A percentile compares a stretch with the other conserved stretches of the same genome.
These are phyloP conservation scores for Leishmania lainsoni DNA, from an alignment of 208 protist genomes.

Conservation along the genomic window DNA sequence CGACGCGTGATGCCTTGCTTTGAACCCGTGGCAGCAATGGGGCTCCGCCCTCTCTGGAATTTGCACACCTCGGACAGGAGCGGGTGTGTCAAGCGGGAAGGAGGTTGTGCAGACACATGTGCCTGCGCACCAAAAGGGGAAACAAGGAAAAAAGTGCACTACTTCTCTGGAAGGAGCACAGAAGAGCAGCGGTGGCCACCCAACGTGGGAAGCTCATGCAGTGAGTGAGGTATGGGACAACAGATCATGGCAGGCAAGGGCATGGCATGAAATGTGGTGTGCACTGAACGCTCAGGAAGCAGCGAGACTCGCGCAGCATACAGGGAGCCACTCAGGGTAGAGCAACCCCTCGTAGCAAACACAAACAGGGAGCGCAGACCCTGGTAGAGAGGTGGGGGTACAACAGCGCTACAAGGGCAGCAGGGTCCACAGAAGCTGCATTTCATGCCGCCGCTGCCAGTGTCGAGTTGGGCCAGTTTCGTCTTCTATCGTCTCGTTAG, in stretches of 20 bases:
- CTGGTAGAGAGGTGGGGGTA: neutral
- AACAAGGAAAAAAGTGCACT: neutral
- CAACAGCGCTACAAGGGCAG: neutral
- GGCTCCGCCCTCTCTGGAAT: too few relatives aligned
- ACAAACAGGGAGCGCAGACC: neutral
- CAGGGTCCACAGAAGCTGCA: neutral
- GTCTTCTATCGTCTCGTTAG: neutral
- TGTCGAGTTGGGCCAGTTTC: neutral
- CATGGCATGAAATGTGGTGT: neutral
- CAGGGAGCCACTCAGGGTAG: neutral
- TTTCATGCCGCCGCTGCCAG: neutral
- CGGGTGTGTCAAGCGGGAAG: too few relatives aligned
- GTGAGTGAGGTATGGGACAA: neutral
- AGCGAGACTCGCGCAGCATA: neutral
- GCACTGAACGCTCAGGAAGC: neutral
- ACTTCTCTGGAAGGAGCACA: neutral
- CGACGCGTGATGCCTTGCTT: too few relatives aligned
- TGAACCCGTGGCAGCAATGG: too few relatives aligned
- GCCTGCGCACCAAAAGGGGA: too few relatives aligned
- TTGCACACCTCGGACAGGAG: too few relatives aligned
- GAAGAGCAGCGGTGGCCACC: slow-evolving; percentile 5
- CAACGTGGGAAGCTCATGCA: neutral
- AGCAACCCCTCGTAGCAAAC: neutral
- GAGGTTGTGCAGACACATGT: too few relatives aligned
- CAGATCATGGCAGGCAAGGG: neutral